Evolutionary conservation across 2,329 filamentous ascomycete species (phyloP), one percentile per base, ranked within the genome.

Genomic region (Microcyclosporella mali): DNA sequence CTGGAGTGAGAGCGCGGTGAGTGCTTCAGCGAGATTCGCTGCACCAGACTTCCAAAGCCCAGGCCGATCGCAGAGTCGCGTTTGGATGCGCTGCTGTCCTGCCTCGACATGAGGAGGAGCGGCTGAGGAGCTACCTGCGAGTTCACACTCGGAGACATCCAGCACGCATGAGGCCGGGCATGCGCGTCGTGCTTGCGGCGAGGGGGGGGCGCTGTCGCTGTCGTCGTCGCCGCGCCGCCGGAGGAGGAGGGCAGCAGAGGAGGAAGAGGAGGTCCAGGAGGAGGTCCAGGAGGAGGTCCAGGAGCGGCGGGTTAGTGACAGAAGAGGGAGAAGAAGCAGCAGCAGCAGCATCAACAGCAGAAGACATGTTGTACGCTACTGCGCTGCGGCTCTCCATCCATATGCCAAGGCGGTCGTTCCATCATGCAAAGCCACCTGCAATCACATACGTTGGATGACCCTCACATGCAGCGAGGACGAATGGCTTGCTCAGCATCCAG

Each of bases 111-210:
- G 31, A 56, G 38, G 16, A 55, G 51, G 41, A 56, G 45, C 29
- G 52, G 53, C 38, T 51, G 46, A 17, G 48, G 47, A 42, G 43
- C 46, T 37, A 53, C 46, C 42, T 55, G 51, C 44, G 41, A 46
- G 32, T 42, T 46, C 21, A 56, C 50, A 33, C 51, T 51, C 35
- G 45, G 16, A 28, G 40, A 37, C 46, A 49, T 49, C 27, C 37
- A 9, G 21, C 9, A 9, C 4, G 9, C 21, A 25, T 25, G 21
- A 25, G 21, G 21, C 21, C 21, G 21, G 21, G 21, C 21, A 9
- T 25, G 21, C 21, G 21, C 21, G 21, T 25, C 21, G 21, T 25
- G 4, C 6, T 25, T 25, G 21, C 21, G 4, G 21, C 21, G 21
- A 25, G 21, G 37, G 33, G 41, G 37, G 33, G 39, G 16, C 25